Evolutionary conservation across 495 filamentous ascomycete species (phyloP).

Genomic region (Aspergillus ostianus): DNA sequence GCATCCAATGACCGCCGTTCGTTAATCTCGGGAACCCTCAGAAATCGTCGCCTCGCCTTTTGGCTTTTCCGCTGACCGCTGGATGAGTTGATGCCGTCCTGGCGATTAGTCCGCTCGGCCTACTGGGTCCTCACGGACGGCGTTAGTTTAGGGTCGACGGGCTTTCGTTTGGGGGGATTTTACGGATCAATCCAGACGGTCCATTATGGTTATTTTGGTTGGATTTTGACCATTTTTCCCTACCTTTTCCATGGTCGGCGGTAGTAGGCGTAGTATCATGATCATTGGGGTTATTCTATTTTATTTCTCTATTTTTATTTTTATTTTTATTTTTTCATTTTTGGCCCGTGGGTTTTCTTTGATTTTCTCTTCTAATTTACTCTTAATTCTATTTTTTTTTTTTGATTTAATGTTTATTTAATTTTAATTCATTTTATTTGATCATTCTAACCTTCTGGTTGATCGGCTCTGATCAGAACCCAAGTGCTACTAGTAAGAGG

Average conservation of each 20-base stretch:
- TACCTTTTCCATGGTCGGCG: background rate
- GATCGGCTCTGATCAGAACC: constrained; percentile 4
- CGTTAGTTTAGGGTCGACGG: constrained; percentile 11
- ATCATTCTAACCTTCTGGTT: background rate
- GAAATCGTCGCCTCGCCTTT: constrained; percentile 30
- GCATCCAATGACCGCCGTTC: constrained; percentile 42
- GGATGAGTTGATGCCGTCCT: constrained; percentile 15
- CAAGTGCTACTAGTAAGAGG: background rate
- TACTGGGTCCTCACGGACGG: constrained; percentile 2
- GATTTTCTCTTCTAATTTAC: constrained; percentile 7
- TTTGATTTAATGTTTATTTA: constrained; percentile 4
- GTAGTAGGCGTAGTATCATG: background rate
- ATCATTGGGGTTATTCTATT: constrained; percentile 3
- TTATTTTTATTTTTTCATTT: constrained; percentile 3
- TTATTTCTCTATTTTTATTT: constrained; percentile 4
- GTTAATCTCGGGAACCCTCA: constrained; percentile 33
- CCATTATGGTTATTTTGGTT: constrained; percentile 7
- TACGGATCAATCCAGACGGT: constrained; percentile 18
- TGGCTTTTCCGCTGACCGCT: constrained; percentile 38
- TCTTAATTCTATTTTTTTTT: constrained; percentile 6
- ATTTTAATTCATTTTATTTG: background rate
- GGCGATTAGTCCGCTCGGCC: constrained; percentile 1
- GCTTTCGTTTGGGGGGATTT: constrained; percentile 7
- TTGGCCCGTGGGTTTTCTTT: background rate
- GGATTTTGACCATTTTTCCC: constrained; percentile 3